Evolutionary conservation across 257 asterid species (phyloP).

Genomic region (Ocimum tenuiflorum): DNA sequence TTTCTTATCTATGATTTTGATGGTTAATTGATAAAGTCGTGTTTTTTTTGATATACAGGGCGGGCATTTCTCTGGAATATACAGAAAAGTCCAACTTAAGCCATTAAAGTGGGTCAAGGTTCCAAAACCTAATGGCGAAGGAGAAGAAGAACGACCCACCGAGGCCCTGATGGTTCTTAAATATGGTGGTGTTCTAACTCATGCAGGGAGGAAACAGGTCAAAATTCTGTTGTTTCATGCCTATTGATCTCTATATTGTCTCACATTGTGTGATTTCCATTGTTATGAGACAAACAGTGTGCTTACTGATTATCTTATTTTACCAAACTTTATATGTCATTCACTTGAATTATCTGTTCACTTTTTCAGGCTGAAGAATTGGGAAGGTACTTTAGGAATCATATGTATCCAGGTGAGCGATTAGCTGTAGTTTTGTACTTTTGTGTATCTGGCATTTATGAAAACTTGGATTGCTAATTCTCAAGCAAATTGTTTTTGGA

Average conservation of each 20-base stretch:
- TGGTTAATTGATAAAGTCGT: neutral
- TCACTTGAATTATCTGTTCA: conserved; percentile 15
- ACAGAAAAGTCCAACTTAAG: conserved; percentile 94
- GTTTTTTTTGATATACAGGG: conserved; percentile 48
- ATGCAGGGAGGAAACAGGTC: conserved; percentile 99
- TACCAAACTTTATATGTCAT: neutral
- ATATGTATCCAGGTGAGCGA: conserved; percentile 90
- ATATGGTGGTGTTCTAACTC: conserved; percentile 99
- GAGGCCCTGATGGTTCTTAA: conserved; percentile 99
- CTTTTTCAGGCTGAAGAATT: conserved; percentile 90
- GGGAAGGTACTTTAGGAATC: conserved; percentile 92
- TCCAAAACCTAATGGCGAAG: conserved; percentile 68
- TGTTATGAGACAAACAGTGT: neutral
- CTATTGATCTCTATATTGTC: conserved; percentile 11
- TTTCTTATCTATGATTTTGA: neutral
- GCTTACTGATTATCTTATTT: conserved; percentile 8
- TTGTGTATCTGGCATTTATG: conserved; percentile 1
- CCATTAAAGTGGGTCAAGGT: conserved; percentile 88
- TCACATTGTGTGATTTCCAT: conserved; percentile 3
- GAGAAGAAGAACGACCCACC: conserved; percentile 89
- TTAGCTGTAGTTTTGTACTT: conserved; percentile 12
- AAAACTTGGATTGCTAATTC: conserved; percentile 1
- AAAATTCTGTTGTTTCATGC: conserved; percentile 9
- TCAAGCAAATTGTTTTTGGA: conserved; percentile 1
- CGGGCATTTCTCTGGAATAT: conserved; percentile 97